phyloP scores from a whole-genome alignment of 192 early-diverging fungal species.

The Dissophora globulifera region DNA sequence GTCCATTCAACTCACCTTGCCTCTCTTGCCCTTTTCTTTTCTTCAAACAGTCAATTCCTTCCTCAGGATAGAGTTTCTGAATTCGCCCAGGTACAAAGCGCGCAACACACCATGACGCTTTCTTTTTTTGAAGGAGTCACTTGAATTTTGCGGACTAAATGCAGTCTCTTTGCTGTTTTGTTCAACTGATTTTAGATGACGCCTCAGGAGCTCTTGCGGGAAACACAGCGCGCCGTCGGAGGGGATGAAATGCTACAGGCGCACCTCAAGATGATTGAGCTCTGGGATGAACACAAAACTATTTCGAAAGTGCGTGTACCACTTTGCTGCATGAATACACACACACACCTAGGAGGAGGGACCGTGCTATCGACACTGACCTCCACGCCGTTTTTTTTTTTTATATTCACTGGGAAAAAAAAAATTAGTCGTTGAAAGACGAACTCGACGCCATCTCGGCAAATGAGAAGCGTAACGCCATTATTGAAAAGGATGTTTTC shows the following conservation, averaged over 20 bases:
- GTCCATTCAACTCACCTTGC: too few species aligned
- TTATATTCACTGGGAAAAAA: too few species aligned
- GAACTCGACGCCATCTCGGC: constrained; percentile 67
- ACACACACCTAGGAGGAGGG: too few species aligned
- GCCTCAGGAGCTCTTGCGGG: constrained; percentile 77
- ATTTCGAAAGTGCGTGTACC: constrained; percentile 55
- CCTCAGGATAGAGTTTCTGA: constrained; percentile 95
- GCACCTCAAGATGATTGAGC: constrained; percentile 74
- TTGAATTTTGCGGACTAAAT: too few species aligned
- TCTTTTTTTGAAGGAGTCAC: too few species aligned
- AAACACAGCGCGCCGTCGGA: constrained; percentile 89
- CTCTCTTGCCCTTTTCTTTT: too few species aligned
- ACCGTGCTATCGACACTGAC: too few species aligned
- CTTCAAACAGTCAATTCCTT: constrained; percentile 84
- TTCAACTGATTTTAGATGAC: too few species aligned
- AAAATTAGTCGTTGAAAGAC: constrained; percentile 56
- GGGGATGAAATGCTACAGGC: constrained; percentile 67
- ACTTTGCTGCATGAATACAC: too few species aligned
- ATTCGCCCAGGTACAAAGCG: constrained; percentile 77
- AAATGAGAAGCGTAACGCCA: constrained; percentile 74
- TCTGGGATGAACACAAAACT: constrained; percentile 64
- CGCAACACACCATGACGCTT: background rate
- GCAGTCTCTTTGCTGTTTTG: too few species aligned
- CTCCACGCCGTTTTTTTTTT: too few species aligned
- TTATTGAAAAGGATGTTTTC: constrained; percentile 81